phyloP scores from a whole-genome alignment of 2,329 filamentous ascomycete species.

The Pseudogymnoascus destructans region DNA sequence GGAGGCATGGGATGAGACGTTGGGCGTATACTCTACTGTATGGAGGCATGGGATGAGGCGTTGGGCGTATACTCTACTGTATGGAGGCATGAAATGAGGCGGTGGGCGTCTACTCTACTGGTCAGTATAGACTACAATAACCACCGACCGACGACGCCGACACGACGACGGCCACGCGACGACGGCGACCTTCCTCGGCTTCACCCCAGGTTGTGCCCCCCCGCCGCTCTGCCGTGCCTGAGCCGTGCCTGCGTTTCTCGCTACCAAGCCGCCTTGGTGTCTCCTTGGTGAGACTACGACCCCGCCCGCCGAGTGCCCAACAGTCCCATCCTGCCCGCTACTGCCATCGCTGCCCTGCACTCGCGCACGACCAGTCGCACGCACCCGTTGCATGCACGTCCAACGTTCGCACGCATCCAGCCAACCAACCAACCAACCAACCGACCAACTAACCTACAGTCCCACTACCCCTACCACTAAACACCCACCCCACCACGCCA shows the following conservation, averaged over 20 bases:
- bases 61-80: too few relatives aligned
- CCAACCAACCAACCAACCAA: not conserved
- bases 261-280: not conserved
- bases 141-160: not conserved
- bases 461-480: not conserved
- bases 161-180: too few relatives aligned
- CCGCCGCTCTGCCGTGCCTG: constrained; percentile 5
- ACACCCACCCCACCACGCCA: constrained; percentile 4
- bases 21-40: too few relatives aligned
- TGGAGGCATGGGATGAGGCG: too few relatives aligned
- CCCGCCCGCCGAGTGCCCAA: not conserved
- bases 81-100: too few relatives aligned
- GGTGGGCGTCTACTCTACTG: too few relatives aligned
- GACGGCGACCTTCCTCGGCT: not conserved
- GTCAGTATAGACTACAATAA: not conserved
- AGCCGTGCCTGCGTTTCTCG: not conserved
- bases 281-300: not conserved
- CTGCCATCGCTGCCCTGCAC: not conserved
- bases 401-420: not conserved
- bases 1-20: too few relatives aligned
- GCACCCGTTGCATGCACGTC: constrained; percentile 4
- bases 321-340: not conserved
- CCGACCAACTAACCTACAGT: not conserved
- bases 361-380: constrained; percentile 2
- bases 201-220: not conserved